Evolutionary conservation across 2,329 filamentous ascomycete species (phyloP).

Genomic region (Pyricularia grisea): DNA sequence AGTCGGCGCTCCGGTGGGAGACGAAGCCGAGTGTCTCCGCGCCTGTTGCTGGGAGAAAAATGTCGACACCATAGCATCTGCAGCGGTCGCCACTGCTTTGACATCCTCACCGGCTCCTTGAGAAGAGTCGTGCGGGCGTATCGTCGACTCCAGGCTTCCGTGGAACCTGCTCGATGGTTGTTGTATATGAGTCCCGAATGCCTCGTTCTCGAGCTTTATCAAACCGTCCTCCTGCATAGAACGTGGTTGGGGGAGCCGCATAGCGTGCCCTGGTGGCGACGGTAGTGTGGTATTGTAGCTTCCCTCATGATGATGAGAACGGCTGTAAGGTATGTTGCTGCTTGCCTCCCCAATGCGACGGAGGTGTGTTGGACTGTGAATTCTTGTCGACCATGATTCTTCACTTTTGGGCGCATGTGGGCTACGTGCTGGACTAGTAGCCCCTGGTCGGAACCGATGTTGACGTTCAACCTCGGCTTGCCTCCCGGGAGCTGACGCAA

Average conservation of each 20-base stretch:
- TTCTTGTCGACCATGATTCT: background rate
- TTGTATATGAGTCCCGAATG: background rate
- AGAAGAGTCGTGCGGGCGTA: background rate
- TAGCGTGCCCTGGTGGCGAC: background rate
- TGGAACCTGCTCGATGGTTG: background rate
- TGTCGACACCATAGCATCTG: conserved; percentile 15
- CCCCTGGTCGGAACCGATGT: background rate
- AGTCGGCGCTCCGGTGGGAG: conserved; percentile 4
- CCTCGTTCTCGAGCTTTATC: background rate
- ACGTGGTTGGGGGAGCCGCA: background rate
- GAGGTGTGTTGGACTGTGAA: background rate
- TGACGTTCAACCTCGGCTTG: background rate
- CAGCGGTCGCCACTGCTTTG: background rate
- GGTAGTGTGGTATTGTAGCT: background rate
- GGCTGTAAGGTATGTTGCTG: conserved; percentile 3
- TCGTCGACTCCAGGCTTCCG: background rate
- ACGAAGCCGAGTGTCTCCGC: conserved; percentile 21
- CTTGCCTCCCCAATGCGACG: background rate
- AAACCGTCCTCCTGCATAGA: background rate
- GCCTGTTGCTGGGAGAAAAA: conserved; percentile 17
- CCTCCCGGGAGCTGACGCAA: conserved; percentile 35
- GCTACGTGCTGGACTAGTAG: conserved; percentile 9
- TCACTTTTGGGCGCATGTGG: background rate
- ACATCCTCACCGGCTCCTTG: background rate
- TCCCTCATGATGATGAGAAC: conserved; percentile 2